phyloP scores from a whole-genome alignment of 192 early-diverging fungal genomes.

The Podila horticola region DNA sequence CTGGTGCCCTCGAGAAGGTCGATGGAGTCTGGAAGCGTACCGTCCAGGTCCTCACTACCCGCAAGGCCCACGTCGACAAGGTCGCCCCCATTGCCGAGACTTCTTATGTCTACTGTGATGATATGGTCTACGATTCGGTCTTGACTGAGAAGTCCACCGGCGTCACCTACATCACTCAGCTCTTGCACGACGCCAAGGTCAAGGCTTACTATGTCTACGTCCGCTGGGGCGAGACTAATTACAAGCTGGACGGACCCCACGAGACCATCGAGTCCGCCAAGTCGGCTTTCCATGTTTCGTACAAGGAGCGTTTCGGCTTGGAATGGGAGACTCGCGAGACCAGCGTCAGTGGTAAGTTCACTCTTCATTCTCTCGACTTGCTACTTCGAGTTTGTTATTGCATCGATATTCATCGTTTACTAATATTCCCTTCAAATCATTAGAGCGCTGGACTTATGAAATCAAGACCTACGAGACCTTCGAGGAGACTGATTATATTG shows the following conservation, averaged over 20 bases:
- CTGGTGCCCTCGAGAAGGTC: too few relatives aligned
- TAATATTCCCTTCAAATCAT: background rate
- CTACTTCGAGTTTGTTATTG: background rate
- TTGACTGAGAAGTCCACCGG: too few relatives aligned
- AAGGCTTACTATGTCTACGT: too few relatives aligned
- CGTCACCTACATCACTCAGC: too few relatives aligned
- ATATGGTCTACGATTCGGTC: too few relatives aligned
- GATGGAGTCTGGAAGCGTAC: conserved; percentile 4
- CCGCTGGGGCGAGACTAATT: background rate
- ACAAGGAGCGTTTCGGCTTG: background rate
- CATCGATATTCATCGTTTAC: background rate
- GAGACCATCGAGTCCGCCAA: background rate
- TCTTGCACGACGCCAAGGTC: too few relatives aligned
- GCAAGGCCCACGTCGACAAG: too few relatives aligned
- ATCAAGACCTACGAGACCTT: background rate
- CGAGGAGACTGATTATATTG: background rate
- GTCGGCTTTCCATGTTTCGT: background rate
- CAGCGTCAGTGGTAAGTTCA: background rate
- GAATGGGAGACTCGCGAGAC: background rate
- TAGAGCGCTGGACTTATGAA: background rate
- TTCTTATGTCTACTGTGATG: too few relatives aligned
- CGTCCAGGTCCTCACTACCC: background rate
- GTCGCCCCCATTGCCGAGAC: too few relatives aligned
- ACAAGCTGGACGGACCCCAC: conserved; percentile 3
- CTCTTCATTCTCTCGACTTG: background rate